phyloP scores from a whole-genome alignment of 2,329 filamentous ascomycete genomes.

The Aspergillus sp. region DNA sequence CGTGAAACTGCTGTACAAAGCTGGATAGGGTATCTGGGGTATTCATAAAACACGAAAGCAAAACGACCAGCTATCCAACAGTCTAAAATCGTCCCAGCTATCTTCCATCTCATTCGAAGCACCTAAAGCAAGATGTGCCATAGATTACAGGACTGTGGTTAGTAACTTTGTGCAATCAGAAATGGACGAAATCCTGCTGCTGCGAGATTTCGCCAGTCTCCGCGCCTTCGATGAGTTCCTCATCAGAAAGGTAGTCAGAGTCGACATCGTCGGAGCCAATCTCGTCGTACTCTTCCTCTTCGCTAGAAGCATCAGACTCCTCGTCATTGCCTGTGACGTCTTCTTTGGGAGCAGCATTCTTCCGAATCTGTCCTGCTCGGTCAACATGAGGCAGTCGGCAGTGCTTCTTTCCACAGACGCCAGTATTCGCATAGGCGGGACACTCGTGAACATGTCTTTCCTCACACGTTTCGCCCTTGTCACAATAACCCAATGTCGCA shows the following conservation, averaged over 20 bases:
- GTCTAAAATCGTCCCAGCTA: not conserved
- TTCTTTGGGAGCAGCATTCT: conserved; percentile 54
- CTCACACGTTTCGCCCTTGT: conserved; percentile 74
- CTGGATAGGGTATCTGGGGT: conserved; percentile 18
- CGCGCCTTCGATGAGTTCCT: conserved; percentile 44
- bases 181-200: conserved; percentile 59
- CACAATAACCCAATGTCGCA: conserved; percentile 85
- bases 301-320: conserved; percentile 75
- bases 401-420: conserved; percentile 76
- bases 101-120: not conserved
- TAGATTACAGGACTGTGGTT: conserved; percentile 23
- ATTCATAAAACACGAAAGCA: conserved; percentile 6
- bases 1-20: conserved; percentile 15
- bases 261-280: conserved; percentile 74
- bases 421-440: conserved; percentile 91
- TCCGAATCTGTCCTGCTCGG: conserved; percentile 77
- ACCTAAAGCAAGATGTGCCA: conserved; percentile 9
- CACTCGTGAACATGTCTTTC: conserved; percentile 92
- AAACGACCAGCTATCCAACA: conserved; percentile 10
- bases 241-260: conserved; percentile 63
- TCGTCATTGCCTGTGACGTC: conserved; percentile 52
- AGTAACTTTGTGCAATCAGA: conserved; percentile 40
- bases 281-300: conserved; percentile 68
- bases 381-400: conserved; percentile 89
- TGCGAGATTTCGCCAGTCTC: conserved; percentile 54